Evolutionary conservation across 225 moss, liverwort and hornwort species (phyloP), one percentile per base, ranked within the genome.

Genomic region (Pseudoscleropodium purum): DNA sequence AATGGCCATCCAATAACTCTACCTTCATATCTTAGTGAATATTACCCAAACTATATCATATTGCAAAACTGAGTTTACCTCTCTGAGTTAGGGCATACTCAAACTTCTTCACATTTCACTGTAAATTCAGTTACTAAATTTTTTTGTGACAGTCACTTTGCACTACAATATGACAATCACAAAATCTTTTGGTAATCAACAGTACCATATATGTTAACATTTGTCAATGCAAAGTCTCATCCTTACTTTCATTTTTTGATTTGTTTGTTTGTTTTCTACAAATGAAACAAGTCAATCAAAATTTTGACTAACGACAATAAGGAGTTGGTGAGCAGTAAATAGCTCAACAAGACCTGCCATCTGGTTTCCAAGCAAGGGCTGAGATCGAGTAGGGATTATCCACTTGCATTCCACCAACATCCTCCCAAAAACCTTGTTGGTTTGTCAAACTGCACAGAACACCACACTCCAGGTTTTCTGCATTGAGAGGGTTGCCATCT

Each of bases 301-400:
- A 49, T 4, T 33, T 47, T 23, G 12, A 63, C 26, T 61, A 23
- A 54, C 13, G 19, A 6, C 17, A 12, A 54, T 2, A 19, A 60
- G 18, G 13, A 61, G 49, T 64, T 43, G 29, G 85, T 84, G 39
- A 81, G 52, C 8, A 8, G 34, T 2, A 87, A 85, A 81, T 18
- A 25, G 85, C 75, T 60, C 4, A 54, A 60, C 45, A 20, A 83
- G 12, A 92, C 98, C 98, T 99, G 92, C 98, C 97, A 47, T 99
- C 97, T 83, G 98, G 95, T 87, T 97, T 99, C 98, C 98, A 99
- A 51, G 92, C 95, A 74, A 97, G 86, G 30, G 96, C 88, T 45
- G 97, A 96, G 87, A 99, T 90, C 14, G 93, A 94, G 86, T 99
- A 97, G 25, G 92, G 84, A 82, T 93, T 95, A 21, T 96, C 94